These are phyloP conservation scores for Geranium rotundifolium DNA, from an alignment of 345 rosid species.

Conservation along the genomic window DNA sequence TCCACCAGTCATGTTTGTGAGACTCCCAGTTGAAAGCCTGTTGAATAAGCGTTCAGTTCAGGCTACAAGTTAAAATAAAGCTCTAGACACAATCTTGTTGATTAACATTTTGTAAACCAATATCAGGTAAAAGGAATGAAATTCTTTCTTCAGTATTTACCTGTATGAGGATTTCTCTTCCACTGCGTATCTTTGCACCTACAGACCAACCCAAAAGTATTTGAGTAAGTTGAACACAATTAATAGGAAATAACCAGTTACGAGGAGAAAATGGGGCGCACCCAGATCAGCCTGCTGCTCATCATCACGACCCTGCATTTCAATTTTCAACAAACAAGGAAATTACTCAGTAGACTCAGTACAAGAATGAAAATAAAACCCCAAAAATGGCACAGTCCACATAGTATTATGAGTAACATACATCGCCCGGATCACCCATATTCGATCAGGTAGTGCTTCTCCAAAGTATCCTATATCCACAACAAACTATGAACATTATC, in stretches of 20 bases:
- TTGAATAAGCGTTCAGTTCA: conserved; percentile 10
- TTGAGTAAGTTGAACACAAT: too few relatives aligned
- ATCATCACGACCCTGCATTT: neutral
- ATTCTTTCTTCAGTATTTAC: conserved; percentile 14
- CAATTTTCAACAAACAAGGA: neutral
- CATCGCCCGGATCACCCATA: too few relatives aligned
- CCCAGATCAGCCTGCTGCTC: neutral
- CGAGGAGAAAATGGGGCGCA: neutral
- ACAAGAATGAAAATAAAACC: too few relatives aligned
- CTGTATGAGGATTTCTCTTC: conserved; percentile 80
- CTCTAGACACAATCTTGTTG: too few relatives aligned
- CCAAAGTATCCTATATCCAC: neutral
- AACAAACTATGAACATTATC: neutral
- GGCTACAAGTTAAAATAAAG: neutral
- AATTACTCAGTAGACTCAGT: neutral
- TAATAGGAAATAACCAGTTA: too few relatives aligned
- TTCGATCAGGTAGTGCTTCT: too few relatives aligned
- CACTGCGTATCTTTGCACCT: conserved; percentile 48
- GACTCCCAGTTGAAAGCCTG: conserved; percentile 97
- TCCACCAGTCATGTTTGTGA: conserved; percentile 84
- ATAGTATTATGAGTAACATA: too few relatives aligned
- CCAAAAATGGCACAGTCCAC: too few relatives aligned
- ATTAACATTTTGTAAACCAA: too few relatives aligned
- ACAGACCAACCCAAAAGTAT: conserved; percentile 4
- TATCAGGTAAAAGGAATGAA: too few relatives aligned